Percentiles rank a stretch among this genome's conserved stretches.
Evolutionary conservation across 352 stramenopile genomes (phyloP).

Genomic region (Phytophthora chlamydospora): DNA sequence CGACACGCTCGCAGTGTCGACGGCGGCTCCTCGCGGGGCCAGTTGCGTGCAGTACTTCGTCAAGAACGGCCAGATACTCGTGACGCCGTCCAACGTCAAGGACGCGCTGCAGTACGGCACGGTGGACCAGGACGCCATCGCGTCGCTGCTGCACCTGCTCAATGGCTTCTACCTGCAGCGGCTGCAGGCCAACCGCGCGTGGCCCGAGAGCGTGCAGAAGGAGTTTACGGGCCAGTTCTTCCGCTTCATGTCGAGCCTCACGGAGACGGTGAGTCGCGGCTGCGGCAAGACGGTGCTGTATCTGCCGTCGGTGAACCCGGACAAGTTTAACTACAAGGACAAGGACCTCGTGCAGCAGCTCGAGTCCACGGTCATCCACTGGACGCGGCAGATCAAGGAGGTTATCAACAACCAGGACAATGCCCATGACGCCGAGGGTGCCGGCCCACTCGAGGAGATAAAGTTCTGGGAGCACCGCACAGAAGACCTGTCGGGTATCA

Average conservation of each 20-base stretch:
- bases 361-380: constrained; percentile 97
- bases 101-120: constrained; percentile 79
- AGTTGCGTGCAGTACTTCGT: constrained; percentile 88
- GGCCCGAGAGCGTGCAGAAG: constrained; percentile 94
- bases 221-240: constrained; percentile 95
- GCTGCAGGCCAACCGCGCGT: constrained; percentile 81
- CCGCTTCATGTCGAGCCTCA: constrained; percentile 95
- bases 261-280: constrained; percentile 90
- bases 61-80: constrained; percentile 79
- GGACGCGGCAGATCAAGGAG: constrained; percentile 97
- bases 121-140: constrained; percentile 77
- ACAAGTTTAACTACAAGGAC: constrained; percentile 89
- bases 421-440: constrained; percentile 88
- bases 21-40: constrained; percentile 54
- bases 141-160: constrained; percentile 84
- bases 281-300: constrained; percentile 95
- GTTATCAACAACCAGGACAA: constrained; percentile 97
- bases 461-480: constrained; percentile 95
- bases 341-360: constrained; percentile 96
- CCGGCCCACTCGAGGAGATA: constrained; percentile 94
- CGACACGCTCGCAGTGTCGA: constrained; percentile 58
- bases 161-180: constrained; percentile 86
- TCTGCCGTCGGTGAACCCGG: constrained; percentile 81
- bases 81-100: constrained; percentile 66
- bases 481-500: constrained; percentile 93